A percentile compares a stretch with the other conserved stretches of the same genome.
Evolutionary conservation across 2,329 filamentous ascomycete genomes (phyloP).

Genomic region (Botrytis squamosa): DNA sequence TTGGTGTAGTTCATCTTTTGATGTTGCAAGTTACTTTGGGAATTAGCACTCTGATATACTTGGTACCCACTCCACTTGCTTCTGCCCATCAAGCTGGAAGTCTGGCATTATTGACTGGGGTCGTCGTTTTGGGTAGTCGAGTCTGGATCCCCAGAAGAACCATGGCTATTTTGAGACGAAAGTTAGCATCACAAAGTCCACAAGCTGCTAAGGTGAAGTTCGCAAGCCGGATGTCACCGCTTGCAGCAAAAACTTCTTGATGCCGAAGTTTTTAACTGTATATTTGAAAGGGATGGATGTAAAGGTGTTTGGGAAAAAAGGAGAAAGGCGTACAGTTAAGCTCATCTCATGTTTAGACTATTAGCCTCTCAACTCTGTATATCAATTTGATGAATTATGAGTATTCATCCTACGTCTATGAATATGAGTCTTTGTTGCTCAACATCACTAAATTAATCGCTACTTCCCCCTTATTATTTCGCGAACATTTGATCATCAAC

Average conservation of each 20-base stretch:
- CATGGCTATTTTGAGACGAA: constrained; percentile 54
- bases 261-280: background rate
- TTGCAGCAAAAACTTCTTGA: background rate
- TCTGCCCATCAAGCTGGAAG: constrained; percentile 91
- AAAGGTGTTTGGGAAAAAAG: background rate
- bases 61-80: constrained; percentile 85
- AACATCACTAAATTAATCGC: background rate
- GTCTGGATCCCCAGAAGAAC: constrained; percentile 70
- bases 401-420: background rate
- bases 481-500: background rate
- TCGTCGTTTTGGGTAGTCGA: constrained; percentile 74
- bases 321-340: background rate
- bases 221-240: background rate
- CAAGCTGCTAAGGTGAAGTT: constrained; percentile 18
- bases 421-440: background rate
- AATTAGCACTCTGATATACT: constrained; percentile 87
- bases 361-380: constrained; percentile 12
- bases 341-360: constrained; percentile 8
- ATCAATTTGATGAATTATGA: background rate
- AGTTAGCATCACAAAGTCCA: constrained; percentile 21
- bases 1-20: constrained; percentile 80
- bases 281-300: background rate
- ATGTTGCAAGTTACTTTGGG: constrained; percentile 80
- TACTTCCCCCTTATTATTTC: background rate
- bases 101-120: constrained; percentile 78